Percentiles rank a stretch among this genome's conserved stretches.
phyloP scores from a whole-genome alignment of 345 rosid species.

The Brassica nigra region DNA sequence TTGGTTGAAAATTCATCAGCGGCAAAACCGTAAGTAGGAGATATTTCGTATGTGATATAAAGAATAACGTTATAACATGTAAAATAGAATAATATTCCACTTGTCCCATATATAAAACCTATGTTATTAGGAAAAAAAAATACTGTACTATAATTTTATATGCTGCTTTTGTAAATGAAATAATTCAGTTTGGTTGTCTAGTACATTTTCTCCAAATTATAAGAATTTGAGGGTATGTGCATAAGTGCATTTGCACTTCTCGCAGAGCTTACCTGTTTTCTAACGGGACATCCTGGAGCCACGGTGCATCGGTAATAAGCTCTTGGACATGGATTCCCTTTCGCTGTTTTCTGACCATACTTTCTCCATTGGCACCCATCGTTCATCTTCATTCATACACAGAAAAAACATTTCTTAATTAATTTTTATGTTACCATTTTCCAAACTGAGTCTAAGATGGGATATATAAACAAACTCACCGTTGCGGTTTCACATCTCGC shows the following conservation, averaged over 20 bases:
- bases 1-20: neutral
- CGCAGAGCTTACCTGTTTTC: slow-evolving; percentile 67
- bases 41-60: neutral
- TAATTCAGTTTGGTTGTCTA: neutral
- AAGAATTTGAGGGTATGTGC: neutral
- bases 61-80: neutral
- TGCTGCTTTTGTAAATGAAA: too few species aligned
- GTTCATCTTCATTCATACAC: slow-evolving; percentile 45
- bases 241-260: slow-evolving; percentile 1
- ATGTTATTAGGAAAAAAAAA: too few species aligned
- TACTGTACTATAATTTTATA: too few species aligned
- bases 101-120: too few species aligned
- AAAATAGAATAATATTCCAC: too few species aligned
- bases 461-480: slow-evolving; percentile 42
- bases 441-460: slow-evolving; percentile 7
- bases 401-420: neutral
- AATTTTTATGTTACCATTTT: neutral
- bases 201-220: neutral
- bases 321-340: slow-evolving; percentile 94
- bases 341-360: slow-evolving; percentile 90
- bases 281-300: slow-evolving; percentile 67
- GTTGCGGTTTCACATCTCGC: slow-evolving; percentile 84
- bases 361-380: slow-evolving; percentile 99
- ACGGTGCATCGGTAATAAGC: slow-evolving; percentile 93
- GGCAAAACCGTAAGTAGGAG: neutral